These are phyloP conservation scores for Chaetomidium leptoderma DNA, from an alignment of 495 filamentous ascomycete species.

Conservation along the genomic window DNA sequence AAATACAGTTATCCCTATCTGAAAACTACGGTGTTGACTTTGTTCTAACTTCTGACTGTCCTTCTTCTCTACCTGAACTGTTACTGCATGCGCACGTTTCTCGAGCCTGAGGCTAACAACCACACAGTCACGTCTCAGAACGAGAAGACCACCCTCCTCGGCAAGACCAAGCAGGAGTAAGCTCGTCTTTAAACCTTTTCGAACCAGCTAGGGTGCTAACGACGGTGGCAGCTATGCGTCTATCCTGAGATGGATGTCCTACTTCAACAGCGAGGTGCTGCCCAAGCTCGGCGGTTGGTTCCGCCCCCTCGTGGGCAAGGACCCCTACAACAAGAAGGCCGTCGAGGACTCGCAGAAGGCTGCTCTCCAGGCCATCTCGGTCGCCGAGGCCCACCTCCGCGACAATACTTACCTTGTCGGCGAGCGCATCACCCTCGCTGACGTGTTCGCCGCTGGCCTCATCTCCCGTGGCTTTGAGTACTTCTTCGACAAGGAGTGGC, in stretches of 20 bases:
- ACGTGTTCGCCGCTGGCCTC: slow-evolving; percentile 76
- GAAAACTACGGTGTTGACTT: slow-evolving; percentile 76
- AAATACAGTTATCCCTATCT: slow-evolving; percentile 99
- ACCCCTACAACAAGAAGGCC: slow-evolving; percentile 95
- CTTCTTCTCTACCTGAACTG: slow-evolving; percentile 20
- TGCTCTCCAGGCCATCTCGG: slow-evolving; percentile 59
- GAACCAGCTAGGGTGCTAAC: slow-evolving; percentile 22
- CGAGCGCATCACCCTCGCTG: slow-evolving; percentile 94
- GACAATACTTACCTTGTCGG: slow-evolving; percentile 95
- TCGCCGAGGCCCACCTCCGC: slow-evolving; percentile 81
- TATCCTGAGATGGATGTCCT: slow-evolving; percentile 96
- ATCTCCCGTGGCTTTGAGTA: slow-evolving; percentile 79
- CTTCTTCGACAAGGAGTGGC: slow-evolving; percentile 86
- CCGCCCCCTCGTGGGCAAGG: slow-evolving; percentile 77
- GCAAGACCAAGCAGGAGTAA: slow-evolving; percentile 99
- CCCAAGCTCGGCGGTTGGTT: slow-evolving; percentile 74
- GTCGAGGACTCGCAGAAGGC: slow-evolving; percentile 72
- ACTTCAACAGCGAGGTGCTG: slow-evolving; percentile 80
- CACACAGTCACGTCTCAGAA: slow-evolving; percentile 92
- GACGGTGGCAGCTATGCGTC: slow-evolving; percentile 64
- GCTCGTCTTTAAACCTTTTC: slow-evolving; percentile 13
- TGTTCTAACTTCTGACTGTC: slow-evolving; percentile 56
- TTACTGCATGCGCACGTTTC: slow-evolving; percentile 17
- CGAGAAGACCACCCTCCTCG: slow-evolving; percentile 97
- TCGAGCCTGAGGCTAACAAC: slow-evolving; percentile 34